A percentile compares a stretch with the other conserved stretches of the same genome.
These are phyloP conservation scores for Neopestalotiopsis rosae DNA, from an alignment of 2,329 filamentous ascomycete genomes.

Conservation along the genomic window DNA sequence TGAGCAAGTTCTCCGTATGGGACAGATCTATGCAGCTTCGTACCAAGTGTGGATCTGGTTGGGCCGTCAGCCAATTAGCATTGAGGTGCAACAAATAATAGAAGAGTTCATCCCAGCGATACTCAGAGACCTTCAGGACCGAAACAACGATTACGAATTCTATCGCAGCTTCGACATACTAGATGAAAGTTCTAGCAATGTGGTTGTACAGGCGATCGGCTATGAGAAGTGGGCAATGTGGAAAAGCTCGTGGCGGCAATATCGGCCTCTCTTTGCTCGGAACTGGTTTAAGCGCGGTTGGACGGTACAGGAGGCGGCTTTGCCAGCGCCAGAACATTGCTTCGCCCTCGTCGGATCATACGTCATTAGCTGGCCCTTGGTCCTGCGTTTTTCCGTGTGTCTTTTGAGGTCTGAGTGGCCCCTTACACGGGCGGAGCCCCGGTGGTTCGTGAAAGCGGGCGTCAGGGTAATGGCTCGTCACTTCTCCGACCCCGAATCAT, in stretches of 20 bases:
- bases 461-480: too few relatives aligned
- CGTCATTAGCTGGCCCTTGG: not conserved
- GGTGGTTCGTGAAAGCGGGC: too few relatives aligned
- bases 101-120: conserved; percentile 38
- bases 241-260: not conserved
- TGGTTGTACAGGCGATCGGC: not conserved
- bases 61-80: conserved; percentile 29
- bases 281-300: not conserved
- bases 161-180: not conserved
- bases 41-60: conserved; percentile 15
- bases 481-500: too few relatives aligned
- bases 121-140: too few relatives aligned
- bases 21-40: conserved; percentile 9
- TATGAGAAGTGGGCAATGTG: not conserved
- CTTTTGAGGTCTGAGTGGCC: too few relatives aligned
- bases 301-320: not conserved
- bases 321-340: not conserved
- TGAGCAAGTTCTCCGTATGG: conserved; percentile 13
- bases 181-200: not conserved
- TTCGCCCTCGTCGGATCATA: not conserved
- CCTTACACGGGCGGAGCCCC: too few relatives aligned
- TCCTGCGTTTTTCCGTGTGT: not conserved
- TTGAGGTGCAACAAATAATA: conserved; percentile 23
- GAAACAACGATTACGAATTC: not conserved
- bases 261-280: not conserved